Base-by-base conservation (phyloP, 2,329 filamentous ascomycete species). In the Botrytis tulipae region DNA sequence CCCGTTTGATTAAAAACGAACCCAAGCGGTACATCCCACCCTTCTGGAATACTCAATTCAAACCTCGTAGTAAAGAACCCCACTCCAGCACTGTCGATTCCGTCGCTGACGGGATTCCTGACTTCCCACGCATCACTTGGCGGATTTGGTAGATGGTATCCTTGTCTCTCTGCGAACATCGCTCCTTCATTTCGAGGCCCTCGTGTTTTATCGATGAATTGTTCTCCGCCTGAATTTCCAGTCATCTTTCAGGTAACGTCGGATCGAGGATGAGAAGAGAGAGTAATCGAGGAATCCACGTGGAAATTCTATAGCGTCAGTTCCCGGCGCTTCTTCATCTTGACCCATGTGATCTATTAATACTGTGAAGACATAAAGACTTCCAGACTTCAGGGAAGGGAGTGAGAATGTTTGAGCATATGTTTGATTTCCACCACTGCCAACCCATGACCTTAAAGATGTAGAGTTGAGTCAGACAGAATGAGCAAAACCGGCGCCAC, bases 291-390 rank as follows among this genome's bases (percentile, higher is more conserved):
- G 80, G 74, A 93, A 88, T 3, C 87, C 91, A 59, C 87, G 88
- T 0, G 86, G 87, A 40, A 84, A 83, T 84, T 92, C 92, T 85
- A 91, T 91, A 25, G 83, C 80, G 40, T 91, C 88, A 4, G 80
- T 79, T 1, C 89, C 89, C 1, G 89, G 86, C 7, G 84, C 84
- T 84, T 91, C 88, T 77, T 91, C 88, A 75, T 93, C 87, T 1
- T 92, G 84, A 0, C 92, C 92, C 83, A 89, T 92, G 80, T 90
- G 90, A 80, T 94, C 92, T 29, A 94, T 84, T 1, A 94, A 81
- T 3, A 94, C 83, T 0, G 91, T 94, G 74, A 94, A 80, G 10
- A 90, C 85, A 78, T 92, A 89, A 0, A 20, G 5, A 20, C 32
- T 42, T 4, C 62, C 6, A 91, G 90, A 82, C 93, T 87, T 0